phyloP scores from a whole-genome alignment of 2,329 filamentous ascomycete genomes.

The Monosporascus sp. region DNA sequence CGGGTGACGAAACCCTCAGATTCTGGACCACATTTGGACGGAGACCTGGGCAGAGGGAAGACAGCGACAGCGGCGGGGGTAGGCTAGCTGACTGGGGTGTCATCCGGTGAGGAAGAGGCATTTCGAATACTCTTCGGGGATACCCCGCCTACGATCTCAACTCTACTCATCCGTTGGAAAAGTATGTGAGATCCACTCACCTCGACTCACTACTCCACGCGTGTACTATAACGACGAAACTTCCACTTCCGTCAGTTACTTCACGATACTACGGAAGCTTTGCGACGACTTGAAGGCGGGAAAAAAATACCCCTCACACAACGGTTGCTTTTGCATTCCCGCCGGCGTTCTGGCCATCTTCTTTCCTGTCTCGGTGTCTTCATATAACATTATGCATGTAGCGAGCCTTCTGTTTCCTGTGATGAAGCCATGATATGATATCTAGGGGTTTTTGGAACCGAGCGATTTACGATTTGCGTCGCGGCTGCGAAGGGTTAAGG shows the following conservation, averaged over 20 bases:
- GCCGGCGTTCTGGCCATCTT: background rate
- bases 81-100: slow-evolving; percentile 75
- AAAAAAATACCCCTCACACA: background rate
- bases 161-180: background rate
- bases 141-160: background rate
- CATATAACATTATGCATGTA: background rate
- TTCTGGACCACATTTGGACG: slow-evolving; percentile 97
- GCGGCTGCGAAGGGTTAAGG: background rate
- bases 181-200: background rate
- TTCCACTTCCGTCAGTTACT: slow-evolving; percentile 1
- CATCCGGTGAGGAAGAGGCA: slow-evolving; percentile 53
- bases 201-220: background rate
- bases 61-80: slow-evolving; percentile 54
- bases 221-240: no score
- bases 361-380: background rate
- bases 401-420: background rate
- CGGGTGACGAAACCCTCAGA: slow-evolving; percentile 88
- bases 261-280: background rate
- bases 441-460: background rate
- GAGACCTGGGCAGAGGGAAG: slow-evolving; percentile 66
- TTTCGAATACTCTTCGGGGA: background rate
- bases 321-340: background rate
- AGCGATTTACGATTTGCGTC: background rate
- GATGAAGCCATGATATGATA: background rate
- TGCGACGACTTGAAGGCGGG: no score